Base-by-base conservation (phyloP, 805 yeast genomes). In the Pichia kluyveri region DNA sequence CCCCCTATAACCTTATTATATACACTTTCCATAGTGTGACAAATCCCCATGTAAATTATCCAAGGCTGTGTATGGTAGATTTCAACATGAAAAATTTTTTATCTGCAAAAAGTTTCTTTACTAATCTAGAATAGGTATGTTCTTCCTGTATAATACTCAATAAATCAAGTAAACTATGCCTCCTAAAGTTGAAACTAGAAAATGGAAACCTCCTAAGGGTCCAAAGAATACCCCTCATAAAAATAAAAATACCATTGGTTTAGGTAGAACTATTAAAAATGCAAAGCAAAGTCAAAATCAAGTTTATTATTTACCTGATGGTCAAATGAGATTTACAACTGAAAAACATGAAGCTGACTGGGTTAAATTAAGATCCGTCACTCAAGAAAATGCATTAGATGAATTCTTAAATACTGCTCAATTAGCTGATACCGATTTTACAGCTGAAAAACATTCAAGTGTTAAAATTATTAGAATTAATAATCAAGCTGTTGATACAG, bases 401-500 rank as follows among this genome's bases (percentile, higher is more conserved):
- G 99, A 93, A 68, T 90, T 93, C 65, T 76, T 93, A 60, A 84
- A 82, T 60, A 91, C 97, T 8, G 99, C 99, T 1, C 96, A 88
- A 65, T 76, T 93, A 50, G 96, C 97, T 2, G 96, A 89, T 61
- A 89, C 91, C 19, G 98, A 93, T 69, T 93, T 93, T 69, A 82
- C 96, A 9, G 96, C 98, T 4, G 97, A 91, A 56, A 81, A 83
- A 60, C 75, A 81, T 49, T 80, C 83, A 42, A 86, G 83, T 55
- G 90, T 93, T 51, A 85, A 83, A 58, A 87, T 93, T 57, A 82
- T 93, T 56, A 79, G 83, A 60, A 82, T 86, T 50, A 87, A 86
- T 46, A 61, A 60, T 48, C 85, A 83, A 58, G 85, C 90, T 54
- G 83, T 91, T 54, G 88, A 85, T 46, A 54, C 59, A 5, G 73